A percentile compares a stretch with the other conserved stretches of the same genome.
These are phyloP conservation scores for Pleomassaria siparia DNA, from an alignment of 2,329 filamentous ascomycete species.

Conservation along the genomic window DNA sequence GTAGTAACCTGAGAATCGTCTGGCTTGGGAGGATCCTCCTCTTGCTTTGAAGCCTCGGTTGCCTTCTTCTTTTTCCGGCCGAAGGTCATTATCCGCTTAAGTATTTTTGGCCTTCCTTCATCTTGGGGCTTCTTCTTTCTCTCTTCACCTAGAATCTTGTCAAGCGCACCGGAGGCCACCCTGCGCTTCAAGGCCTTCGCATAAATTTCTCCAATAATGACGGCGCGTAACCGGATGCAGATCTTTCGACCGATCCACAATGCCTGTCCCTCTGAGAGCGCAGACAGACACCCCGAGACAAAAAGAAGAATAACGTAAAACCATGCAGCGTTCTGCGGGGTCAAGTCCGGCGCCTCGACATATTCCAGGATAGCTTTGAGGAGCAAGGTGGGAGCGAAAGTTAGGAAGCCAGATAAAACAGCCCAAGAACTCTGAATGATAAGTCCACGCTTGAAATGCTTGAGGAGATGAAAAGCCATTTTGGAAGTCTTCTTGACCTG, in stretches of 20 bases:
- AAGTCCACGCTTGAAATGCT: constrained; percentile 78
- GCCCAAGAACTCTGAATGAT: constrained; percentile 80
- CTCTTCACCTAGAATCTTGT: constrained; percentile 69
- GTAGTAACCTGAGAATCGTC: constrained; percentile 79
- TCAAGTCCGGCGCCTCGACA: constrained; percentile 76
- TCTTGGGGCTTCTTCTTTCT: constrained; percentile 43
- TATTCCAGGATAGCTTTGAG: constrained; percentile 91
- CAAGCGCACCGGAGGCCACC: constrained; percentile 68
- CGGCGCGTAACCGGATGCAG: constrained; percentile 87
- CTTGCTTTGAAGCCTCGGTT: constrained; percentile 44
- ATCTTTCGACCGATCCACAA: constrained; percentile 94
- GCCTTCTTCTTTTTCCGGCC: constrained; percentile 59
- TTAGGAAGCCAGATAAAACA: constrained; percentile 75
- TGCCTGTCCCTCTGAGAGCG: constrained; percentile 80
- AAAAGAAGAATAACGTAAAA: constrained; percentile 91
- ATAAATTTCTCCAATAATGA: constrained; percentile 97
- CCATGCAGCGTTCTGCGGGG: constrained; percentile 88
- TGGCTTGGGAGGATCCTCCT: constrained; percentile 27
- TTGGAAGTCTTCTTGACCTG: constrained; percentile 79
- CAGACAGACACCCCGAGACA: constrained; percentile 77
- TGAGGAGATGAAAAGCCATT: constrained; percentile 77
- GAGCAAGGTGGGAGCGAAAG: constrained; percentile 87
- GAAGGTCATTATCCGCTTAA: constrained; percentile 55
- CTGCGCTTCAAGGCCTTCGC: constrained; percentile 92
- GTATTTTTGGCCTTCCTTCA: constrained; percentile 45